Conservation (phyloP, 306 rosid species). For the Vicia faba region DNA sequence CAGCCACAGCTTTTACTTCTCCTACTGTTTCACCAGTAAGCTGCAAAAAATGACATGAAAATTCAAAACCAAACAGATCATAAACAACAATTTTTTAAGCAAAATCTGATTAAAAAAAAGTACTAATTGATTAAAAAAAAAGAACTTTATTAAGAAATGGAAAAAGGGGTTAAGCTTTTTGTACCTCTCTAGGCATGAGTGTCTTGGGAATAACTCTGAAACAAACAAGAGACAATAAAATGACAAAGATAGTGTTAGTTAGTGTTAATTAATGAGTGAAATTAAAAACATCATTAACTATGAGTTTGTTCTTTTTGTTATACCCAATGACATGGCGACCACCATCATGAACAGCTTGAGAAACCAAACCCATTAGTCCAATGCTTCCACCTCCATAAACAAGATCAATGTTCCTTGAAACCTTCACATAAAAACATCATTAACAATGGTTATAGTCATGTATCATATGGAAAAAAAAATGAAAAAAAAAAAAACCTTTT, state of each 20-base stretch:
- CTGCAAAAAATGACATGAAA: constrained; percentile 47
- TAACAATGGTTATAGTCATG: constrained; percentile 26
- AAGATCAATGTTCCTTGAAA: constrained; percentile 92
- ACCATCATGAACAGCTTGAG: constrained; percentile 99
- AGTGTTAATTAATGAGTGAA: constrained; percentile 42
- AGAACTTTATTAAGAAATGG: constrained; percentile 20
- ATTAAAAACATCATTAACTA: constrained; percentile 43
- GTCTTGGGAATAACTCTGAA: constrained; percentile 99
- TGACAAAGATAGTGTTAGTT: constrained; percentile 51
- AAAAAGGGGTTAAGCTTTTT: constrained; percentile 53
- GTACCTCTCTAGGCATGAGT: constrained; percentile 99
- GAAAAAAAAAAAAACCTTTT: background rate
- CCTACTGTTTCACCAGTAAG: constrained; percentile 98
- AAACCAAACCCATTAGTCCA: constrained; percentile 96
- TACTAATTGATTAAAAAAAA: background rate
- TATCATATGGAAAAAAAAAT: constrained; percentile 15
- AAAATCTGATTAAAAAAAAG: background rate
- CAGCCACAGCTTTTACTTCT: constrained; percentile 96
- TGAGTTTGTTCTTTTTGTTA: constrained; percentile 29
- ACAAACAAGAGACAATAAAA: constrained; percentile 70
- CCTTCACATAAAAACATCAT: constrained; percentile 53
- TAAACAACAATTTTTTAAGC: background rate
- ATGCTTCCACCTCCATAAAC: constrained; percentile 99
- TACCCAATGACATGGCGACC: constrained; percentile 99
- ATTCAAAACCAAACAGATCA: background rate